These are phyloP conservation scores for Monotropa hypopitys DNA, from an alignment of 179 eudicot species.

Conservation along the genomic window DNA sequence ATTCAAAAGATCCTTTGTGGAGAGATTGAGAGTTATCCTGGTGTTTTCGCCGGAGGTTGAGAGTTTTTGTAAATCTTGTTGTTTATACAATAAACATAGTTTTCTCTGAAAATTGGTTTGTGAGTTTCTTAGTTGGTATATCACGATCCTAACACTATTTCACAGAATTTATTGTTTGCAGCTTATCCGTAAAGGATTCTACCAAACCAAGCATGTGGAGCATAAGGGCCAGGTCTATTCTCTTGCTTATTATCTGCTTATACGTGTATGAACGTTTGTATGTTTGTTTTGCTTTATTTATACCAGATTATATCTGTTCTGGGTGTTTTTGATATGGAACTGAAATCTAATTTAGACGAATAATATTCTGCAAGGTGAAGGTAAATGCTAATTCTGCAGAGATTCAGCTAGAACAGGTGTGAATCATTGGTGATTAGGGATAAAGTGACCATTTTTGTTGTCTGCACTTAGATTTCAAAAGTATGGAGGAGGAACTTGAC, in stretches of 20 bases:
- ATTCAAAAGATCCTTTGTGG: too few species aligned
- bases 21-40: too few species aligned
- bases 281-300: neutral
- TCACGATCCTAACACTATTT: too few species aligned
- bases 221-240: slow-evolving; percentile 72
- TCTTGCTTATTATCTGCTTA: neutral
- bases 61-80: too few species aligned
- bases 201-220: slow-evolving; percentile 71
- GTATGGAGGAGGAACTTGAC: neutral
- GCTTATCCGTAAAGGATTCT: slow-evolving; percentile 67
- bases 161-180: slow-evolving; percentile 13
- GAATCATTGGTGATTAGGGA: neutral
- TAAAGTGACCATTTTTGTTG: neutral
- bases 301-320: neutral
- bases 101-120: too few species aligned
- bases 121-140: too few species aligned
- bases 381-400: neutral
- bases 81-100: too few species aligned
- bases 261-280: neutral
- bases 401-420: neutral
- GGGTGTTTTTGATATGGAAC: neutral
- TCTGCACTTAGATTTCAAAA: neutral
- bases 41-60: too few species aligned
- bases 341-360: neutral
- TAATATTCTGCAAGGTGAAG: neutral